These are phyloP conservation scores for Phytophthora cajani DNA, from an alignment of 352 stramenopile species.

Conservation along the genomic window DNA sequence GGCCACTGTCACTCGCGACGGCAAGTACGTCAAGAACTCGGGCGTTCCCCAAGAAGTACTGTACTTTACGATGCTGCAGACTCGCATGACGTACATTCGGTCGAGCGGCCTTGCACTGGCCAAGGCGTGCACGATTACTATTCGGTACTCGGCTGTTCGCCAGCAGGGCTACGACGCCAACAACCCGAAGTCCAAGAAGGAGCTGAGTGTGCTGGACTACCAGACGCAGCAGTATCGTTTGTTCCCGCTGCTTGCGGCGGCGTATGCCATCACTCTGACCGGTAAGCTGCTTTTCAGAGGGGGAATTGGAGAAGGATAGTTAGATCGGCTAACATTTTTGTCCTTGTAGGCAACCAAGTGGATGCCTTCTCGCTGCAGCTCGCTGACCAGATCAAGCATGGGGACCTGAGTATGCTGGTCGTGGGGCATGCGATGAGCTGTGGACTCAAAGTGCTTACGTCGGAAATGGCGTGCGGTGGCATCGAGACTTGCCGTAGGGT, in stretches of 20 bases:
- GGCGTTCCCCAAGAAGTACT: slow-evolving; percentile 57
- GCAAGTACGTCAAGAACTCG: slow-evolving; percentile 69
- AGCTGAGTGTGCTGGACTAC: slow-evolving; percentile 95
- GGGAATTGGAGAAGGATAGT: not conserved
- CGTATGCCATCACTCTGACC: slow-evolving; percentile 90
- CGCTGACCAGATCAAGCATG: slow-evolving; percentile 50
- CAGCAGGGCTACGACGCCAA: slow-evolving; percentile 85
- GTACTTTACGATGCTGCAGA: slow-evolving; percentile 88
- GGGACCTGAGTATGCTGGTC: slow-evolving; percentile 51
- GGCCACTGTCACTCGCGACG: slow-evolving; percentile 58
- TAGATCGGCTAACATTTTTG: slow-evolving; percentile 3
- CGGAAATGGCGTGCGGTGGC: slow-evolving; percentile 55
- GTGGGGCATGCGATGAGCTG: slow-evolving; percentile 69
- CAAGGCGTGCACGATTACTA: slow-evolving; percentile 92
- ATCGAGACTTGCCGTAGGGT: slow-evolving; percentile 63
- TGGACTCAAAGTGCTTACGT: slow-evolving; percentile 65
- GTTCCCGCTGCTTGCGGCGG: slow-evolving; percentile 90
- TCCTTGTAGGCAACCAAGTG: slow-evolving; percentile 51
- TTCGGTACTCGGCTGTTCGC: slow-evolving; percentile 95
- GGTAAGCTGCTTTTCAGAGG: slow-evolving; percentile 21
- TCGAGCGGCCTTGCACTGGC: slow-evolving; percentile 62
- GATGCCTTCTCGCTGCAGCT: slow-evolving; percentile 55
- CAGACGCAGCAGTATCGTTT: slow-evolving; percentile 96
- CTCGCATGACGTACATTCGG: slow-evolving; percentile 71
- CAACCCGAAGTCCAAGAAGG: slow-evolving; percentile 53